A percentile compares a stretch with the other conserved stretches of the same genome.
phyloP scores from a whole-genome alignment of 2,329 filamentous ascomycete genomes.

The Fusarium goolgardi region DNA sequence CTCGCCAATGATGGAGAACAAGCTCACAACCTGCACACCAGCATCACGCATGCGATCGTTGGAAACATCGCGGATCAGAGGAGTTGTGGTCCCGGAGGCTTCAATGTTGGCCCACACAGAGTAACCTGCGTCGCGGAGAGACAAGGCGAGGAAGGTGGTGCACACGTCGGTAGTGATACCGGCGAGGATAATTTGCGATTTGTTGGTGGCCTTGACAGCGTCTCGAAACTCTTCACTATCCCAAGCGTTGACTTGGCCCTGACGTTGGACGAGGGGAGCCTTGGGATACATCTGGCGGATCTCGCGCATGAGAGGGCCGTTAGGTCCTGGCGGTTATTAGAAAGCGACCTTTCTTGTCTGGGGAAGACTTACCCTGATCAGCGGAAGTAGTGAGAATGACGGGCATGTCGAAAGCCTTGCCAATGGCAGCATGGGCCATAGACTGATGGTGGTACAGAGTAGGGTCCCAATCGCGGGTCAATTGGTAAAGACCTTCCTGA shows the following conservation, averaged over 20 bases:
- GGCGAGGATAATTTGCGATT: slow-evolving; percentile 76
- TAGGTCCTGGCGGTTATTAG: slow-evolving; percentile 64
- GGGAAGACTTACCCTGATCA: slow-evolving; percentile 52
- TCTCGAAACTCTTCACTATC: slow-evolving; percentile 76
- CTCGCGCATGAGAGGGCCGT: slow-evolving; percentile 76
- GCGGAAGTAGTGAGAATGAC: slow-evolving; percentile 78
- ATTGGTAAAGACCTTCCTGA: slow-evolving; percentile 53
- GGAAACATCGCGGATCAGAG: slow-evolving; percentile 69
- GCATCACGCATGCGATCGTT: slow-evolving; percentile 75
- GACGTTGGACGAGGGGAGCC: slow-evolving; percentile 72
- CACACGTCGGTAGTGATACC: slow-evolving; percentile 82
- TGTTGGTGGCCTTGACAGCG: slow-evolving; percentile 72
- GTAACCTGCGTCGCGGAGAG: slow-evolving; percentile 76
- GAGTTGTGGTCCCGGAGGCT: slow-evolving; percentile 73
- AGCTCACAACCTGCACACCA: slow-evolving; percentile 71
- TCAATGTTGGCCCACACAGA: slow-evolving; percentile 79
- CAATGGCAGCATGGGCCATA: slow-evolving; percentile 74
- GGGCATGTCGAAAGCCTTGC: slow-evolving; percentile 74
- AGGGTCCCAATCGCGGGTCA: slow-evolving; percentile 73
- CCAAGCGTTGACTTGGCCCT: slow-evolving; percentile 82
- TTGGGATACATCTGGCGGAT: slow-evolving; percentile 75
- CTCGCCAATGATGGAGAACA: slow-evolving; percentile 74
- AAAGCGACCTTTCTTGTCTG: rapidly evolving
- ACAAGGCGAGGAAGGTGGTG: slow-evolving; percentile 79
- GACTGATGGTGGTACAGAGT: slow-evolving; percentile 75